These are phyloP conservation scores for Camellia lanceoleosa DNA, from an alignment of 148 eudicot genomes.

Conservation along the genomic window DNA sequence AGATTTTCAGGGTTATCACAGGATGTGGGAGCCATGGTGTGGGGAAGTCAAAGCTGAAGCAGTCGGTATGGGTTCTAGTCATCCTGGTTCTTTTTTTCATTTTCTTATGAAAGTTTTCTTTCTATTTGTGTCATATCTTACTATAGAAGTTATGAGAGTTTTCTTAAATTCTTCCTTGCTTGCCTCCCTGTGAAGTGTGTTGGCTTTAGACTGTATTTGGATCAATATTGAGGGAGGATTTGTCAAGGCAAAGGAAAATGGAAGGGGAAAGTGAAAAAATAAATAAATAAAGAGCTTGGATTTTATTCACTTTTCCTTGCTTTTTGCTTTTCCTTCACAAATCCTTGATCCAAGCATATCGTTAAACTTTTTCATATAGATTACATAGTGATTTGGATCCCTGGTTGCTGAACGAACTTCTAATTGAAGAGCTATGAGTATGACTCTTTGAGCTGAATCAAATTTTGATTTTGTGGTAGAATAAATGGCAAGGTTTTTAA, in stretches of 20 bases:
- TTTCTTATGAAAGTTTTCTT: background rate
- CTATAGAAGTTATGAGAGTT: background rate
- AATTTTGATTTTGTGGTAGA: no score
- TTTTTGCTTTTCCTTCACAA: no score
- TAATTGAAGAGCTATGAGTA: background rate
- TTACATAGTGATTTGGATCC: background rate
- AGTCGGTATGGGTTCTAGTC: constrained; percentile 55
- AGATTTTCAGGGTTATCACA: constrained; percentile 77
- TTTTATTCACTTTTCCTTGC: no score
- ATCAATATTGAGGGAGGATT: no score
- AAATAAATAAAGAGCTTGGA: no score
- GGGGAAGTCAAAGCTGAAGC: constrained; percentile 84
- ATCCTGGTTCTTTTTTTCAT: background rate
- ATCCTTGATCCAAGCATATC: no score
- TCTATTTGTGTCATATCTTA: background rate
- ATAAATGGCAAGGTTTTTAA: background rate
- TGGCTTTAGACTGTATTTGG: background rate
- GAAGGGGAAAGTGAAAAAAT: no score
- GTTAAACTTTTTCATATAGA: background rate
- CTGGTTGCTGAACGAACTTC: background rate
- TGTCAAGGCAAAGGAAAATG: no score
- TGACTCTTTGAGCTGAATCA: background rate
- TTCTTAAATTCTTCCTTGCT: background rate
- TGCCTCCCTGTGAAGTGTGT: background rate
- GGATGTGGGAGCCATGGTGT: constrained; percentile 90